phyloP scores from a whole-genome alignment of 306 rosid species.

The Prunus padus region DNA sequence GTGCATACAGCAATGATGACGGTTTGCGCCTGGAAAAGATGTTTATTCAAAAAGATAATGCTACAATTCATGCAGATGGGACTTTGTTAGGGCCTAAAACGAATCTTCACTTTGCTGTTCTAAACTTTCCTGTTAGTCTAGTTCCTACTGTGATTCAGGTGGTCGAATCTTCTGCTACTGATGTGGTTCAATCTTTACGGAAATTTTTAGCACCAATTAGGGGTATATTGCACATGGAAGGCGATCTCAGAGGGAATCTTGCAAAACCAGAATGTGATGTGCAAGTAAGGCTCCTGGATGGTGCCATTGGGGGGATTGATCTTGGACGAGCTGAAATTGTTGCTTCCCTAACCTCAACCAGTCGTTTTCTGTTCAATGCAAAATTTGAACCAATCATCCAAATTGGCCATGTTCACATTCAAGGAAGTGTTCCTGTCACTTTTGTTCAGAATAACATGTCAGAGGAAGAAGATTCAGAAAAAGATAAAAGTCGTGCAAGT shows the following conservation, averaged over 20 bases:
- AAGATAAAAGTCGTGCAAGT: conserved; percentile 46
- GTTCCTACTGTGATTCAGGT: conserved; percentile 84
- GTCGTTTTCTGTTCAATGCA: conserved; percentile 88
- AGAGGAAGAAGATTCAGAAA: conserved; percentile 55
- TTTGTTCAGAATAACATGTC: conserved; percentile 50
- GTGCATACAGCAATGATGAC: conserved; percentile 77
- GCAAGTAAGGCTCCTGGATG: conserved; percentile 94
- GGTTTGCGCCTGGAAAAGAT: conserved; percentile 74
- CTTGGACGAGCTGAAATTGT: conserved; percentile 90
- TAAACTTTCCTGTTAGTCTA: conserved; percentile 83
- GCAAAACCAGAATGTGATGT: conserved; percentile 94
- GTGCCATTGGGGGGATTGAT: conserved; percentile 84
- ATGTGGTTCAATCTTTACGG: conserved; percentile 63
- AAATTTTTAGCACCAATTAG: conserved; percentile 69
- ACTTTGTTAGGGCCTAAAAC: conserved; percentile 82
- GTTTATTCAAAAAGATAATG: conserved; percentile 82
- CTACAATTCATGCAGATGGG: conserved; percentile 95
- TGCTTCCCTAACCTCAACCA: conserved; percentile 80
- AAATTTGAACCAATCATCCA: conserved; percentile 83
- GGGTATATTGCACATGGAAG: conserved; percentile 97
- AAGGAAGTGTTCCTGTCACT: conserved; percentile 85
- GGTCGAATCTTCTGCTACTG: conserved; percentile 74
- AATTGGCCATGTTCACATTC: conserved; percentile 83
- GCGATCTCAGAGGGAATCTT: conserved; percentile 90
- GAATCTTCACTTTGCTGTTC: conserved; percentile 89